Conservation (phyloP, 345 rosid species). For the Salix caprea region DNA sequence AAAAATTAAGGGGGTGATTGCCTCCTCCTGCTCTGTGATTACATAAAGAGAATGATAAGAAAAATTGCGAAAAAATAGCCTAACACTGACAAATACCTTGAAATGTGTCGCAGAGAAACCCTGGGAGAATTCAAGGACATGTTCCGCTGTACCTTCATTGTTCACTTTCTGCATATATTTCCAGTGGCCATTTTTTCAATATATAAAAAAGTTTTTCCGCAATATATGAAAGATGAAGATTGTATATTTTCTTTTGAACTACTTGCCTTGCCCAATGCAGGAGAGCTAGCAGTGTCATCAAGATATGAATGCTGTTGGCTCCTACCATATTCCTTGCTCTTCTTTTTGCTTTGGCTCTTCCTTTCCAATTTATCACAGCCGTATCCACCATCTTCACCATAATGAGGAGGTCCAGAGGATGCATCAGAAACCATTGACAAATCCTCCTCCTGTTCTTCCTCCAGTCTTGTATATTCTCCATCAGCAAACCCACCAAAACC, state of each 20-base stretch:
- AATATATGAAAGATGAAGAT: neutral
- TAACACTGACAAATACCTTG: constrained; percentile 24
- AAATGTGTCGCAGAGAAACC: constrained; percentile 44
- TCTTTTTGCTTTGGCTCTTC: constrained; percentile 35
- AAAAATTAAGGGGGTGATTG: neutral
- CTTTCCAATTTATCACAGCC: constrained; percentile 30
- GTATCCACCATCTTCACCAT: constrained; percentile 29
- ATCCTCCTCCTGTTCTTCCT: constrained; percentile 44
- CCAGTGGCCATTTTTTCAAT: constrained; percentile 7
- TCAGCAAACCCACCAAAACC: constrained; percentile 21
- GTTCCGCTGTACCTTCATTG: constrained; percentile 33
- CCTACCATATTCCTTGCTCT: constrained; percentile 29
- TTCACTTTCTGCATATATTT: constrained; percentile 28
- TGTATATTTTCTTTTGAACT: neutral
- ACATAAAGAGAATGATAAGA: neutral
- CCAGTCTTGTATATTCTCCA: constrained; percentile 13
- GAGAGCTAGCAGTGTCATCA: constrained; percentile 82
- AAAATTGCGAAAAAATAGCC: neutral
- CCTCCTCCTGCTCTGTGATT: neutral
- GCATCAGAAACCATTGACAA: constrained; percentile 92
- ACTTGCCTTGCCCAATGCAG: constrained; percentile 48
- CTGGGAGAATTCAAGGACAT: constrained; percentile 39
- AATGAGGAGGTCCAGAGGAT: constrained; percentile 70
- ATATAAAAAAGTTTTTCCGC: neutral
- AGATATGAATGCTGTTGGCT: constrained; percentile 40